Percentiles rank a stretch among this genome's conserved stretches.
Conservation (phyloP, 148 eudicot species). For the Rheum nobile region DNA sequence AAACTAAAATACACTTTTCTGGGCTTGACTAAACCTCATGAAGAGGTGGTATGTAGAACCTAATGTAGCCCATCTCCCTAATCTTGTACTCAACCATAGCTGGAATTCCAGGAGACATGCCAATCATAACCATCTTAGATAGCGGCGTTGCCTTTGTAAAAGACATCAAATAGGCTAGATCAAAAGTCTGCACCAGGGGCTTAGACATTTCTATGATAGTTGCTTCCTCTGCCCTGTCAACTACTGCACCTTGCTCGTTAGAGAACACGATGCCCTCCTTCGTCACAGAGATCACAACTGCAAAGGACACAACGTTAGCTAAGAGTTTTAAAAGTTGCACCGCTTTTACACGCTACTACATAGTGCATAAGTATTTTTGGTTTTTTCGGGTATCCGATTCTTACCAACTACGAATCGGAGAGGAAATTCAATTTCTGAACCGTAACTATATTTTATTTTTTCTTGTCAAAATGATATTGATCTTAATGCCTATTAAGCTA, state of each 20-base stretch:
- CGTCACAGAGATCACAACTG: conserved; percentile 86
- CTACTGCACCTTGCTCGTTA: conserved; percentile 68
- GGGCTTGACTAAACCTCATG: too few relatives aligned
- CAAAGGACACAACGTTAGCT: conserved; percentile 2
- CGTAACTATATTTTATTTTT: too few relatives aligned
- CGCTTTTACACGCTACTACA: too few relatives aligned
- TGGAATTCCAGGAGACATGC: neutral
- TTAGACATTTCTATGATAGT: neutral
- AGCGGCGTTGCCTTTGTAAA: neutral
- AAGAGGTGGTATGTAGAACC: neutral
- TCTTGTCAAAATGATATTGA: too few relatives aligned
- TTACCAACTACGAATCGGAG: too few relatives aligned
- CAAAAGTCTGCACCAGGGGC: neutral
- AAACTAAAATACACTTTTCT: too few relatives aligned
- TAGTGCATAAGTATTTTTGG: too few relatives aligned
- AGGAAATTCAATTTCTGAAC: too few relatives aligned
- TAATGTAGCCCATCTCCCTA: neutral
- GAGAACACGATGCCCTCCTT: conserved; percentile 84
- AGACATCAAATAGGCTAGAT: neutral
- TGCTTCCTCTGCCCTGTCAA: conserved; percentile 34
- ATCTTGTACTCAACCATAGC: neutral
- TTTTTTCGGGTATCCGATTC: too few relatives aligned
- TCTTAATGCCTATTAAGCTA: too few relatives aligned
- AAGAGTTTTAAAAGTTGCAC: too few relatives aligned
- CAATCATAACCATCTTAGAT: neutral